Conservation (phyloP, 2,329 filamentous ascomycete species). For the Pyricularia grisea region DNA sequence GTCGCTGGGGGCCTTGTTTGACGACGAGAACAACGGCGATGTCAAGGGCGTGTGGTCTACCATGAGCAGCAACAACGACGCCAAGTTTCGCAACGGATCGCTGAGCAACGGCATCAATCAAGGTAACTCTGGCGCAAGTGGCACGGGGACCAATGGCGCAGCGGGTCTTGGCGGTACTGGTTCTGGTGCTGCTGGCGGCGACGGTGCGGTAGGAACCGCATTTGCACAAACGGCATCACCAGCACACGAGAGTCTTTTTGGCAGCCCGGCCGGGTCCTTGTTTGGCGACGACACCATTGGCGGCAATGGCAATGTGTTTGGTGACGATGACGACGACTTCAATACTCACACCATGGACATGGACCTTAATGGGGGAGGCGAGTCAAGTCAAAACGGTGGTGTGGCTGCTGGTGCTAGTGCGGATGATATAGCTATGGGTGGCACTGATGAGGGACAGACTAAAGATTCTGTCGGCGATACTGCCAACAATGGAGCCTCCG, state of each 20-base stretch:
- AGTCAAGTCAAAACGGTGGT: conserved; percentile 26
- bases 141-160: conserved; percentile 14
- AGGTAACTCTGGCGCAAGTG: conserved; percentile 13
- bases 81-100: conserved; percentile 46
- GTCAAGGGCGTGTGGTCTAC: conserved; percentile 35
- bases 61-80: conserved; percentile 66
- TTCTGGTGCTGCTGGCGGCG: conserved; percentile 18
- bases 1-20: conserved; percentile 45
- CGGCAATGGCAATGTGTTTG: conserved; percentile 49
- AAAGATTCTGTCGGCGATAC: conserved; percentile 11
- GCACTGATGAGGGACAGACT: background rate
- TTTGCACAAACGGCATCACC: conserved; percentile 35
- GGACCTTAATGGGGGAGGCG: conserved; percentile 36
- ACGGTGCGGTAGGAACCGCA: conserved; percentile 41
- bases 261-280: conserved; percentile 70
- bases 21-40: conserved; percentile 46
- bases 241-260: conserved; percentile 73
- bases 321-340: conserved; percentile 71
- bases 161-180: conserved; percentile 20
- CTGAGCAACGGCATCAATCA: conserved; percentile 30
- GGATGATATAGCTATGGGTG: conserved; percentile 21
- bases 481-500: background rate
- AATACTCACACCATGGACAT: conserved; percentile 57
- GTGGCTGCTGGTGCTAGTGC: conserved; percentile 26
- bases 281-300: conserved; percentile 67